Percentiles rank a stretch among this genome's conserved stretches.
Conservation (phyloP, 139 green algal species). For the Auxenochlorella protothecoides region DNA sequence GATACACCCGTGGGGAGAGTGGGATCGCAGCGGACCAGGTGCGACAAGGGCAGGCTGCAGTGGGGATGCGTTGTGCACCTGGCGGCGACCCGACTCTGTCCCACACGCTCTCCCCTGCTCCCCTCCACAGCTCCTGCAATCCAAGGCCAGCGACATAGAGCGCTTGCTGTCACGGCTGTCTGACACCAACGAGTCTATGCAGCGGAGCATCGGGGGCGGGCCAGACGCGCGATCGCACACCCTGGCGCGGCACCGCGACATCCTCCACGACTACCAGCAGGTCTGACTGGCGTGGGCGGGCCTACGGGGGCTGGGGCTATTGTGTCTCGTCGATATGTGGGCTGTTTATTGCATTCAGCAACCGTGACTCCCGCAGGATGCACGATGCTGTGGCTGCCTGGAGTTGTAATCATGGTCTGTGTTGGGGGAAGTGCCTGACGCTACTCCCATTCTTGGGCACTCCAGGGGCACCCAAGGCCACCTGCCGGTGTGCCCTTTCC, state of each 20-base stretch:
- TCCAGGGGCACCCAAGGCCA: no score
- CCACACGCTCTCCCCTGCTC: neutral
- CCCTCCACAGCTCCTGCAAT: conserved; percentile 40
- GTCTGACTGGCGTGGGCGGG: conserved; percentile 3
- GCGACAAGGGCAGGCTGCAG: neutral
- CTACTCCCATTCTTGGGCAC: no score
- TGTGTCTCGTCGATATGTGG: no score
- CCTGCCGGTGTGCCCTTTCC: no score
- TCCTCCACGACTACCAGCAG: conserved; percentile 81
- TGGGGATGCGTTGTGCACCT: no score
- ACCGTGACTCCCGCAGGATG: no score
- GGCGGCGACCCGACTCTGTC: no score
- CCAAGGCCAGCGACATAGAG: conserved; percentile 66
- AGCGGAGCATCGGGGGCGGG: conserved; percentile 35
- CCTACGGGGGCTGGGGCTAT: no score
- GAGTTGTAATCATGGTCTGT: no score
- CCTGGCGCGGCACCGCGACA: conserved; percentile 85
- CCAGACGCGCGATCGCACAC: conserved; percentile 67
- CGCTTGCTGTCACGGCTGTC: conserved; percentile 57
- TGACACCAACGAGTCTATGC: conserved; percentile 75
- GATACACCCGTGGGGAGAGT: conserved; percentile 30
- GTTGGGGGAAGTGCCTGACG: no score
- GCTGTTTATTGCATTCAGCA: no score
- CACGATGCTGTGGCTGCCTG: no score
- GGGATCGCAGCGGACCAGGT: conserved; percentile 38